Base-by-base conservation (phyloP, 2,329 filamentous ascomycete species). In the Epichloe hybrida region DNA sequence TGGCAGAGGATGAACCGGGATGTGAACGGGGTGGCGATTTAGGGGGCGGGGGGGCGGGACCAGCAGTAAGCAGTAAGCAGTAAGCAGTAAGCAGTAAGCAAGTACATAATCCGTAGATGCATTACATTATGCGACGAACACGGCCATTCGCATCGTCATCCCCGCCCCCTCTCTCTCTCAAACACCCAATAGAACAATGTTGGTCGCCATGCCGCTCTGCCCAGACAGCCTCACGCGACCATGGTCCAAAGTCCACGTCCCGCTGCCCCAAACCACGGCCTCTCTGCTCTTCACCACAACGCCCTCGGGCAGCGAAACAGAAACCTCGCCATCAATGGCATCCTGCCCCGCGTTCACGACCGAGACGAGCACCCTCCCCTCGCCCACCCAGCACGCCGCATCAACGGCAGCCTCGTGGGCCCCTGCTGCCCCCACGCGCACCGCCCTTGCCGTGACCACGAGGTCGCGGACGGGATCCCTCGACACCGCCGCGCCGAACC, bases 401-500 rank as follows among this genome's bases (percentile, higher is more conserved):
- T 62, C 59, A 2, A 60, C 43, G 3, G 59, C 36, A 12, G 53
- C 38, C 17, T 53, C 48, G 6, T 47, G 13, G 17, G 52, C 37
- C 9, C 23, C 15, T 20, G 55, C 15, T 12, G 44, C 20, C 5
- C 15, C 15, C 34, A 55, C 49, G 40, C 42, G 50, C 34, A 43
- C 17, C 17, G 62, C 59, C 37, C 8, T 4, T 58, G 27, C 27
- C 27, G 27, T 59, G 0, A 71, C 63, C 39, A 74, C 48, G 42
- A 73, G 71, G 11, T 66, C 64, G 5, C 64, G 54, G 21, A 71
- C 68, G 1, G 69, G 67, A 34, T 56, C 27, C 4, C 34, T 49
- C 2, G 69, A 64, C 8, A 75, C 62, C 0, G 69, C 66, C 17
- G 43, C 55, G 0, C 70, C 64, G 57, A 74, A 64, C 41, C 55